Evolutionary conservation across 1,284 basidiomycete genomes (phyloP).

Genomic region (Papiliotrema nemorosa): DNA sequence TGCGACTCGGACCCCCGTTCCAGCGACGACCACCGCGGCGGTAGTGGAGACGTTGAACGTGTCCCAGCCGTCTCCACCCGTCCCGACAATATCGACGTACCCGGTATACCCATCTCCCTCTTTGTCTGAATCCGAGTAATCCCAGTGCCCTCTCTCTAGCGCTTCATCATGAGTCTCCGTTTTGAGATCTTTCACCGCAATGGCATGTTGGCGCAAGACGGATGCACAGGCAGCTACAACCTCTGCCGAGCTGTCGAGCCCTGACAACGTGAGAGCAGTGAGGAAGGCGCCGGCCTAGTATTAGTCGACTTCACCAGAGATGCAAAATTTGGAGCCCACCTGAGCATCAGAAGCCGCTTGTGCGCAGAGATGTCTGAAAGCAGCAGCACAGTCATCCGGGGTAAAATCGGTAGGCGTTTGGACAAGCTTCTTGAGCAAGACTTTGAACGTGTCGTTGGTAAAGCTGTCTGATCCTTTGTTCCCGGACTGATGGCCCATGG

Average conservation of each 20-base stretch:
- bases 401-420: conserved; percentile 71
- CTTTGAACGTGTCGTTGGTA: conserved; percentile 65
- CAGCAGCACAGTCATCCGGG: conserved; percentile 63
- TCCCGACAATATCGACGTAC: conserved; percentile 61
- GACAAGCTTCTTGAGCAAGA: conserved; percentile 69
- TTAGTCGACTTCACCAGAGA: conserved; percentile 1
- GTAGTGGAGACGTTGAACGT: conserved; percentile 98
- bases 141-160: conserved; percentile 38
- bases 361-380: conserved; percentile 71
- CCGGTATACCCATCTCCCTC: conserved; percentile 46
- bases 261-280: conserved; percentile 71
- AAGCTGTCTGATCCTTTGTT: conserved; percentile 14
- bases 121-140: conserved; percentile 44
- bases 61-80: conserved; percentile 95
- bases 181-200: conserved; percentile 53
- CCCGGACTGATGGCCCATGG: not conserved
- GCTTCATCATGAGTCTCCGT: conserved; percentile 14
- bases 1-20: conserved; percentile 86
- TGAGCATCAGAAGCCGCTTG: conserved; percentile 59
- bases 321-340: conserved; percentile 8
- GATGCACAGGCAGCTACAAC: conserved; percentile 71
- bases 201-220: conserved; percentile 64
- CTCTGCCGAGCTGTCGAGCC: conserved; percentile 68
- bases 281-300: conserved; percentile 76
- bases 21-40: conserved; percentile 89